These are phyloP conservation scores for Eucalyptus tenuipes DNA, from an alignment of 345 rosid species.

Conservation along the genomic window DNA sequence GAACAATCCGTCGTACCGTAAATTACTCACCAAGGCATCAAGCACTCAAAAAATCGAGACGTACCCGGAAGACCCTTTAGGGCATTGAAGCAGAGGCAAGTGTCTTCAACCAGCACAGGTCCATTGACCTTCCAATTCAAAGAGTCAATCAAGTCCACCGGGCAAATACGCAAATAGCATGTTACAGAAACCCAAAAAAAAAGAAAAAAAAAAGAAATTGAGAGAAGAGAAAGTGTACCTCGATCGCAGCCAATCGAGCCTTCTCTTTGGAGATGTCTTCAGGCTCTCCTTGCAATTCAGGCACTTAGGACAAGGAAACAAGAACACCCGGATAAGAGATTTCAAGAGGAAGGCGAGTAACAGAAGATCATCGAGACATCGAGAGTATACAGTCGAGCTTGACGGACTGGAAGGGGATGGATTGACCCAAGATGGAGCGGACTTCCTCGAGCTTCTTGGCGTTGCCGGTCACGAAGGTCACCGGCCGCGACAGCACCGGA, in stretches of 20 bases:
- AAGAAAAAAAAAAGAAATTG: not conserved
- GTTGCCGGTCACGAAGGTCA: constrained; percentile 91
- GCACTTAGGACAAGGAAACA: constrained; percentile 25
- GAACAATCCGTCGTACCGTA: not conserved
- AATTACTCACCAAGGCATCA: not conserved
- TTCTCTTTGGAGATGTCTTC: constrained; percentile 81
- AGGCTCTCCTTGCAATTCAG: constrained; percentile 94
- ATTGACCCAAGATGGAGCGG: constrained; percentile 65
- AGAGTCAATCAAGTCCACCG: not conserved
- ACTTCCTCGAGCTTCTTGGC: constrained; percentile 97
- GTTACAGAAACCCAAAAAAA: not conserved
- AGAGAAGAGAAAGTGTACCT: constrained; percentile 18
- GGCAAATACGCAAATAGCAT: not conserved
- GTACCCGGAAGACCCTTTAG: constrained; percentile 94
- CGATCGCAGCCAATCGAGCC: constrained; percentile 81
- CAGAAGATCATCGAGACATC: not conserved
- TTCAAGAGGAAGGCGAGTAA: not conserved
- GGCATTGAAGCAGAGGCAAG: constrained; percentile 95
- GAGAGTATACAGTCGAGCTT: constrained; percentile 57
- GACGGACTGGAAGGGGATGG: constrained; percentile 76
- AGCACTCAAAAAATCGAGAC: not conserved
- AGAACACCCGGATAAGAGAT: not conserved
- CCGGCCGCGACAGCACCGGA: constrained; percentile 45
- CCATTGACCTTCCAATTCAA: constrained; percentile 57
- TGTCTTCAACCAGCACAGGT: constrained; percentile 93